Percentiles rank a stretch among this genome's conserved stretches.
phyloP scores from a whole-genome alignment of 2,329 filamentous ascomycete species.

The Verticillium tricorpus region DNA sequence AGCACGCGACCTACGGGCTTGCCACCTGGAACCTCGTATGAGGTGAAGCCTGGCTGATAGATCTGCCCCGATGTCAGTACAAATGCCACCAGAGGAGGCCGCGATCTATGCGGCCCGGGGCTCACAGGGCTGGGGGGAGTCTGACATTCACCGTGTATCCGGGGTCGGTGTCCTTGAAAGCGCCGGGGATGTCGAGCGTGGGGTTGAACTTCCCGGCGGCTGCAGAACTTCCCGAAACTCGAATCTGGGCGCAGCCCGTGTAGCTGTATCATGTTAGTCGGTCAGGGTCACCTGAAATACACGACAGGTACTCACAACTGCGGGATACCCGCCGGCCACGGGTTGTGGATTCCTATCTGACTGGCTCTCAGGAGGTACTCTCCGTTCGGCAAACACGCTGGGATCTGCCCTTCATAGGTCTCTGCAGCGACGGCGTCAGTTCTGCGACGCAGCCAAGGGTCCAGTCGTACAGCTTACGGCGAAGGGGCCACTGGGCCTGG shows the following conservation, averaged over 20 bases:
- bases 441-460: neutral
- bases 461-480: slow-evolving; percentile 11
- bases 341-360: slow-evolving; percentile 28
- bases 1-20: slow-evolving; percentile 2
- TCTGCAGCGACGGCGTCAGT: neutral
- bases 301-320: slow-evolving; percentile 29
- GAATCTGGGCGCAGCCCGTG: slow-evolving; percentile 26
- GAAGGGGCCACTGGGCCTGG: slow-evolving; percentile 23
- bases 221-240: slow-evolving; percentile 31
- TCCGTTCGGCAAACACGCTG: slow-evolving; percentile 23
- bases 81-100: neutral
- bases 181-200: slow-evolving; percentile 34
- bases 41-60: slow-evolving; percentile 6
- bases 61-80: slow-evolving; percentile 2
- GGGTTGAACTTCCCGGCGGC: slow-evolving; percentile 23
- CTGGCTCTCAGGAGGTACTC: slow-evolving; percentile 31
- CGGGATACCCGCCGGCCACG: slow-evolving; percentile 20
- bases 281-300: too few species aligned
- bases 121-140: neutral
- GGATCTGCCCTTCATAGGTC: neutral
- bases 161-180: slow-evolving; percentile 35
- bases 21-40: slow-evolving; percentile 7
- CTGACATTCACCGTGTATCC: slow-evolving; percentile 41
- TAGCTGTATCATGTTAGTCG: neutral
- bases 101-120: too few species aligned